Base-by-base conservation (phyloP, 1,284 basidiomycete species). In the Xanthoconium separans region DNA sequence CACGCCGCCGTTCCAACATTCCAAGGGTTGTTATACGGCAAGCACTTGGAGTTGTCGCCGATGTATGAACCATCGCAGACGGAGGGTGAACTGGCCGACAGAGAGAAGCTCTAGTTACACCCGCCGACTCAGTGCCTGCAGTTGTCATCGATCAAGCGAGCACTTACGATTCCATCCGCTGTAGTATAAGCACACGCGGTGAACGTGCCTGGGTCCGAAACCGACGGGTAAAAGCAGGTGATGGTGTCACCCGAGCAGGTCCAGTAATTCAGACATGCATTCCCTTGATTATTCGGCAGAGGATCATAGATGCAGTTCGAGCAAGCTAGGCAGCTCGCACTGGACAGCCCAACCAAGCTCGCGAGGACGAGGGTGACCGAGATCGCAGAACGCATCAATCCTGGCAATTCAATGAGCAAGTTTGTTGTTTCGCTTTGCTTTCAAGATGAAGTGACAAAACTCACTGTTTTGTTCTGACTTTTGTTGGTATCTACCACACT, bases 21-120 rank as follows among this genome's bases (percentile, higher is more conserved):
- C 56, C 61, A 65, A 48, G 55, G 46, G 24, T 65, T 16, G 41
- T 64, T 65, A 7, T 9, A 2, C 6, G n/a, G 24, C 12, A 43
- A n/a, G 16, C 53, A 52, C 36, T 57, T 49, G 20, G 37, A 31
- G 41, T 66, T 62, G 18, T 50, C 47, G 22, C 53, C 64, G 16
- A 59, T 54, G 13, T 44, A 9, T 4, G 46, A 42, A 31, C 5
- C 44, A 12, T 12, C 11, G 20, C 64, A 63, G 29, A 59, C 51
- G 29, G 36, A 40, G 18, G 47, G 47, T 7, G 47, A 47, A 13
- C 46, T 30, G 3, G 22, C 24, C 15, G 46, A 13, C 3, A 39
- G 10, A 30, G 12, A 11, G 27, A 30, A 48, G 8, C 4, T 9
- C 47, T 40, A 30, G 4, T 10, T n/a, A 41, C 15, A 24, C 3